Evolutionary conservation across 129 eudicot genomes (phyloP).

Genomic region (Helianthus annuus): DNA sequence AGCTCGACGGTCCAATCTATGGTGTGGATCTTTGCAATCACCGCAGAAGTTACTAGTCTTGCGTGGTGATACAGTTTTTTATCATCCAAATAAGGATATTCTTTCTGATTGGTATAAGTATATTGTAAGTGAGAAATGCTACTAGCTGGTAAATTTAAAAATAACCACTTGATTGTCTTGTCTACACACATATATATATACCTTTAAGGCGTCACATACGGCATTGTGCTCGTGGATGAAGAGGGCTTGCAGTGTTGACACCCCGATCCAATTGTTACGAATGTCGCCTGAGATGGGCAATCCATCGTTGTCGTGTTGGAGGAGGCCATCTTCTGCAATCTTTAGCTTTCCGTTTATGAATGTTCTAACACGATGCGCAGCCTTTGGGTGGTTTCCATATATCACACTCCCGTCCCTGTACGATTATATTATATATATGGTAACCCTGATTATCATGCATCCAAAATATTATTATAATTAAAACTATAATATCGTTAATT

Average conservation of each 20-base stretch:
- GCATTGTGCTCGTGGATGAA: constrained; percentile 62
- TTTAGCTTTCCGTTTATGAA: constrained; percentile 63
- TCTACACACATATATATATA: not conserved
- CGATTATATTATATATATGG: too few species aligned
- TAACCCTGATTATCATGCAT: too few species aligned
- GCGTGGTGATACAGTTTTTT: constrained; percentile 48
- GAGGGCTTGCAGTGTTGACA: constrained; percentile 57
- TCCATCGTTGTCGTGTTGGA: constrained; percentile 42
- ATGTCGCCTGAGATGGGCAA: constrained; percentile 44
- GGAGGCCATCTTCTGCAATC: constrained; percentile 53
- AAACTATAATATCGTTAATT: not conserved
- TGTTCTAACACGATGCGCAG: constrained; percentile 39
- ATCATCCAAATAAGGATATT: constrained; percentile 46
- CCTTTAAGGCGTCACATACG: constrained; percentile 57
- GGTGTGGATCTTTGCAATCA: constrained; percentile 74
- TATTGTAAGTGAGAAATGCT: too few species aligned
- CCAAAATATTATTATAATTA: not conserved
- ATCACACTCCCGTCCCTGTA: constrained; percentile 60
- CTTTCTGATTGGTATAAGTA: constrained; percentile 33
- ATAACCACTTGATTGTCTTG: not conserved
- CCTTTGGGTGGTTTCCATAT: constrained; percentile 42
- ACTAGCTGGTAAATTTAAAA: not conserved
- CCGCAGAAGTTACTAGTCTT: constrained; percentile 65
- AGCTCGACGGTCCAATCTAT: constrained; percentile 79
- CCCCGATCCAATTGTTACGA: constrained; percentile 66